Evolutionary conservation across 2,329 filamentous ascomycete species (phyloP).

Genomic region (Curvularia lunata): DNA sequence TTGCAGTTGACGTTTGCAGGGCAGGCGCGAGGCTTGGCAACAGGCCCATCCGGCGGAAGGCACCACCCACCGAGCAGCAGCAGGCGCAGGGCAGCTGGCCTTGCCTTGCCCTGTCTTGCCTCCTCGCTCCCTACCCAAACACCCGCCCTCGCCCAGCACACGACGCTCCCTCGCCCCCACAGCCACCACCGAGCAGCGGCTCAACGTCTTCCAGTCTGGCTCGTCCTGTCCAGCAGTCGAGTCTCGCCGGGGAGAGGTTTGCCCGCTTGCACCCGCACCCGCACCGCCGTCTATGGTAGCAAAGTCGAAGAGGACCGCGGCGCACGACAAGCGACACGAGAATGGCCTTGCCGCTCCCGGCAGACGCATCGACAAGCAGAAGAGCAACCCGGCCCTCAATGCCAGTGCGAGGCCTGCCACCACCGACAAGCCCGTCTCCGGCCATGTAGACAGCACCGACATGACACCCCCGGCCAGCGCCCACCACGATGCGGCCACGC

Average conservation of each 20-base stretch:
- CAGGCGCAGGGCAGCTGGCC: constrained; percentile 15
- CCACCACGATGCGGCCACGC: constrained; percentile 9
- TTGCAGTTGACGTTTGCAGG: constrained; percentile 17
- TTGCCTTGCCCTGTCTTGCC: too few relatives aligned
- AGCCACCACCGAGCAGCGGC: constrained; percentile 38
- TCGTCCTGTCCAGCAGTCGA: constrained; percentile 53
- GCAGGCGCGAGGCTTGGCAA: constrained; percentile 17
- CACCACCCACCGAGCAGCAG: constrained; percentile 2
- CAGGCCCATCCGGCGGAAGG: constrained; percentile 17
- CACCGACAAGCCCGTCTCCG: constrained; percentile 49
- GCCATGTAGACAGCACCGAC: constrained; percentile 42
- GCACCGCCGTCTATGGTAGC: constrained; percentile 55
- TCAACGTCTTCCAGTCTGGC: constrained; percentile 53
- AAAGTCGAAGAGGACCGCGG: constrained; percentile 54
- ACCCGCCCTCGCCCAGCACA: constrained; percentile 24
- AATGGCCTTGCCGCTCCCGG: constrained; percentile 83
- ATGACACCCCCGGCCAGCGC: constrained; percentile 44
- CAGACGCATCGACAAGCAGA: constrained; percentile 65
- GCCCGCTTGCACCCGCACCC: constrained; percentile 40
- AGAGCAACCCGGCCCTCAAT: constrained; percentile 55
- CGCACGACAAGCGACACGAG: constrained; percentile 72
- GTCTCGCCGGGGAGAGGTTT: constrained; percentile 46
- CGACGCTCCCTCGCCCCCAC: constrained; percentile 21
- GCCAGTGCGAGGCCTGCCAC: constrained; percentile 52
- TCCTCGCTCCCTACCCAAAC: constrained; percentile 24